Base-by-base conservation (phyloP, 2,329 filamentous ascomycete species). In the Fusarium piperis region DNA sequence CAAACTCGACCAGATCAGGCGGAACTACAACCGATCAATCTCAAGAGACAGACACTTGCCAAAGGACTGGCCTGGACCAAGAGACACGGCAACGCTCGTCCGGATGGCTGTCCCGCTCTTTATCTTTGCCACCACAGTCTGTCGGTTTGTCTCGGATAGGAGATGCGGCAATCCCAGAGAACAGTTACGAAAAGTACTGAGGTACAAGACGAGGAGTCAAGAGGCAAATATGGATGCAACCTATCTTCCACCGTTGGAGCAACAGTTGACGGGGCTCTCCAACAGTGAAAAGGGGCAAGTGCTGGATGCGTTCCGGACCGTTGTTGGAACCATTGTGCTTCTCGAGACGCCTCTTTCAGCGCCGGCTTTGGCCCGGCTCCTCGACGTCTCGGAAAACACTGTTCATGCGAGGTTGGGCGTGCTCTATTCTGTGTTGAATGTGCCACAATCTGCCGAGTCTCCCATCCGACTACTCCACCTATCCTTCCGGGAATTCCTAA, bases 401-500 rank as follows among this genome's bases (percentile, higher is more conserved):
- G 10, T 67, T 1, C 44, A 48, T 28, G 6, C 8, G 2, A 5
- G 56, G 0, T 1, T 66, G 0, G 33, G 51, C 1, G 10, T 36
- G 1, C 39, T 67, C 0, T 48, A 64, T 3, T 66, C 62, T 0
- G 67, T 70, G 1, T 13, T 70, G 1, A 38, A 65, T 1, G 44
- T 70, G 1, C 65, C 61, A 1, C 9, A 28, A 13, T 32, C 36
- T 0, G 11, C 26, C 3, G 12, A 48, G 2, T 6, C 33, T 0
- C 66, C 68, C 3, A 59, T 75, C 0, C 52, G 72, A 6, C 41
- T 78, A 0, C 73, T 80, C 3, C 81, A 83, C 59, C 65, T 79
- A 8, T 82, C 82, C 0, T 84, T 84, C 48, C 77, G 78, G 4
- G 81, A 83, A 63, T 82, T 81, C 67, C 79, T 84, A 12, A 33